Conservation (phyloP, 768 basidiomycete genomes). For the Hortiboletus campestris region DNA sequence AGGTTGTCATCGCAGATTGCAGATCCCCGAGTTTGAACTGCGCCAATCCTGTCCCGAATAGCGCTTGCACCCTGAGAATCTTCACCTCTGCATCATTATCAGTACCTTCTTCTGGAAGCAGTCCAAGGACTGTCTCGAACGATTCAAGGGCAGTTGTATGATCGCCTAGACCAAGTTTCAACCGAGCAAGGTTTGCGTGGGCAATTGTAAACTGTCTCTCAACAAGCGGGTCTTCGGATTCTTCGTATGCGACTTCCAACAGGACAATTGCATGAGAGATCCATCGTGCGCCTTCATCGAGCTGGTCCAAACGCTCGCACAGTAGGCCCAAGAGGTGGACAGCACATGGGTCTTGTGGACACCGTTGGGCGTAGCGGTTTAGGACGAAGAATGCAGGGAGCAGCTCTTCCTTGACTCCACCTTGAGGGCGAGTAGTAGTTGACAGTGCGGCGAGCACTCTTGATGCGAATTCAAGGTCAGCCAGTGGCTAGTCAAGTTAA, state of each 20-base stretch:
- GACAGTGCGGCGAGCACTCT: conserved; percentile 49
- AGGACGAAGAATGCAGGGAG: conserved; percentile 81
- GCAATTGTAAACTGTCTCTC: conserved; percentile 82
- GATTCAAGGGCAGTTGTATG: conserved; percentile 62
- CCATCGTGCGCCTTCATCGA: conserved; percentile 54
- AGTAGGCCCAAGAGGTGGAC: conserved; percentile 83
- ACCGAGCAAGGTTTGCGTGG: conserved; percentile 75
- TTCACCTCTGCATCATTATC: conserved; percentile 33
- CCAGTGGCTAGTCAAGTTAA: conserved; percentile 58
- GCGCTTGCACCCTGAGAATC: conserved; percentile 57
- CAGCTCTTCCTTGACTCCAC: conserved; percentile 45
- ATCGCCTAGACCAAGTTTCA: conserved; percentile 60
- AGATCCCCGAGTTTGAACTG: conserved; percentile 63
- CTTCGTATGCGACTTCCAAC: conserved; percentile 87
- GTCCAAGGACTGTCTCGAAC: conserved; percentile 68
- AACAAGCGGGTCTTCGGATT: conserved; percentile 72
- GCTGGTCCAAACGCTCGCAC: conserved; percentile 78
- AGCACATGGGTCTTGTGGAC: conserved; percentile 68
- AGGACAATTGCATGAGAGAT: conserved; percentile 63
- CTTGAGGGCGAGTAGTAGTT: conserved; percentile 11
- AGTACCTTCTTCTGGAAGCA: conserved; percentile 53
- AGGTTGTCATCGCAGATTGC: conserved; percentile 57
- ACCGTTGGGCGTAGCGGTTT: conserved; percentile 66
- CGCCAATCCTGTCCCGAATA: conserved; percentile 72
- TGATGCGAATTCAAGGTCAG: conserved; percentile 74